Evolutionary conservation across 129 eudicot genomes (phyloP), one percentile per base, ranked within the genome.

Genomic region (Arctium minus): DNA sequence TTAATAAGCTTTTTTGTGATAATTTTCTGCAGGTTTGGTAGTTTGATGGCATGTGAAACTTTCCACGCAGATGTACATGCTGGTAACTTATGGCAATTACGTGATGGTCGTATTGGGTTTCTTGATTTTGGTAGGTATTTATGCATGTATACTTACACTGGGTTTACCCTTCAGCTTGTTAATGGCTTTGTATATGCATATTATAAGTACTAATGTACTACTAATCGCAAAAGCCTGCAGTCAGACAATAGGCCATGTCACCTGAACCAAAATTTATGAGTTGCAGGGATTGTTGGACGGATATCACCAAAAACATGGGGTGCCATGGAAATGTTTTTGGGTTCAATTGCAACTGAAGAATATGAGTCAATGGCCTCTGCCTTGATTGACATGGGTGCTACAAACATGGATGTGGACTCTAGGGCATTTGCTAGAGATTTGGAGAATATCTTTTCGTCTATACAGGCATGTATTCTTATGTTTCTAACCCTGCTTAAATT

Each of bases 1-100:
- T 77, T 60, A 11, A 42, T 33, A 3, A 27, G n/a, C 50, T 38
- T 62, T 62, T 72, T 13, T 76, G 22, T 53, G 82, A 42, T 71
- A 17, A 60, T 18, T 13, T 68, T 79, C 2, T 91, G 82, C 87
- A 95, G 99, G 99, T 96, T 93, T 88, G 99, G 99, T 88, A 96
- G 99, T 85, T 85, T 96, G 93, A 93, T 96, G 87, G 93, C 90
- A 32, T 93, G 99, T 80, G 98, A 96, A 82, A 82, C 87, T 60
- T 96, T 96, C 83, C 99, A 96, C 60, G 99, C 99, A 68, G 99
- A 96, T 80, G 98, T 96, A 53, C 99, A 96, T 88, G 99, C 99
- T 27, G 99, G 99, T 64, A 96, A 96, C 81, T 89, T 96, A 75
- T 96, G 99, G 99, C 81, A 87, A 68, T 87, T 96, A 75, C 99